phyloP scores from a whole-genome alignment of 345 rosid species.

The Acer negundo region DNA sequence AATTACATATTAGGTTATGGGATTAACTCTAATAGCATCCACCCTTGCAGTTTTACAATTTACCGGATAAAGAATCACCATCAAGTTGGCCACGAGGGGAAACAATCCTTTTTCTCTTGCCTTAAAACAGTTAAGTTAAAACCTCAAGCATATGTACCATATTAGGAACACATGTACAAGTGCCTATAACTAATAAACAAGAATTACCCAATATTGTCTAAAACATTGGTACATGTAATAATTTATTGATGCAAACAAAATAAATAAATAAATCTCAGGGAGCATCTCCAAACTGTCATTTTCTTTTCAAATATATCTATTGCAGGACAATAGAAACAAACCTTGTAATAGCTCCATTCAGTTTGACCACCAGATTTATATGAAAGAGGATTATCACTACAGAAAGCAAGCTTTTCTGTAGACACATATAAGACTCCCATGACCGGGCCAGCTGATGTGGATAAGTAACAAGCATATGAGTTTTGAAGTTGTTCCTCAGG shows the following conservation, averaged over 20 bases:
- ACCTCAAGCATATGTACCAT: background rate
- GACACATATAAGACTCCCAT: conserved; percentile 78
- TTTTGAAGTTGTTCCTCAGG: conserved; percentile 63
- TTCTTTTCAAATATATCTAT: conserved; percentile 14
- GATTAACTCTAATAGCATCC: background rate
- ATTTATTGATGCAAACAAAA: background rate
- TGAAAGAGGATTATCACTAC: conserved; percentile 74
- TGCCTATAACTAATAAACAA: background rate
- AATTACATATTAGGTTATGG: background rate
- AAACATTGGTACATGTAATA: background rate
- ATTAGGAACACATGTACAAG: background rate
- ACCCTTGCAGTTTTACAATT: background rate
- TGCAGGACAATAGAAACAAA: conserved; percentile 21
- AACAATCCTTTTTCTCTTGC: background rate
- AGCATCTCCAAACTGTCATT: background rate
- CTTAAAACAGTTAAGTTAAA: background rate
- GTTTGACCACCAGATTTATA: conserved; percentile 59
- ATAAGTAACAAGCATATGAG: conserved; percentile 74
- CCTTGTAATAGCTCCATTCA: conserved; percentile 87
- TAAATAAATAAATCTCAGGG: background rate
- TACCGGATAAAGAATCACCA: background rate
- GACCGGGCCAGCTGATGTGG: conserved; percentile 88
- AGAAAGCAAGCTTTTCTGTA: conserved; percentile 66
- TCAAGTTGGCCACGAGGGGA: background rate
- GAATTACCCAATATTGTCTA: background rate